A percentile compares a stretch with the other conserved stretches of the same genome.
Evolutionary conservation across 352 stramenopile species (phyloP).

Genomic region (Pythium plurisporium): DNA sequence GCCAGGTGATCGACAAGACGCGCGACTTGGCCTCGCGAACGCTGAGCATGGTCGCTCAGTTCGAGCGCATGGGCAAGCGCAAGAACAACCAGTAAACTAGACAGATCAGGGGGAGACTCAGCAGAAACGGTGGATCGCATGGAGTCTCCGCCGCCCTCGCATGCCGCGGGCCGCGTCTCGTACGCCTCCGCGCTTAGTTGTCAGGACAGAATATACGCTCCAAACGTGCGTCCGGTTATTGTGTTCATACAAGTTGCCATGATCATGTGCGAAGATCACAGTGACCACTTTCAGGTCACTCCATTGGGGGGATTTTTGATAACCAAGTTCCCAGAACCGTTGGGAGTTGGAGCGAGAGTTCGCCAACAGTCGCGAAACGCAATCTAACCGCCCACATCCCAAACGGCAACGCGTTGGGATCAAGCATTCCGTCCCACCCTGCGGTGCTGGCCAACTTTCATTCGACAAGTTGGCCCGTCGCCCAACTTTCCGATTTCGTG

Average conservation of each 20-base stretch:
- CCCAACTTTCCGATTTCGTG: too few species aligned
- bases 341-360: not conserved
- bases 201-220: slow-evolving; percentile 24
- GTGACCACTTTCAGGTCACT: not conserved
- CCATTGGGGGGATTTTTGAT: not conserved
- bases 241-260: too few species aligned
- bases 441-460: not conserved
- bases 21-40: slow-evolving; percentile 93
- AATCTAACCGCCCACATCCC: too few species aligned
- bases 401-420: too few species aligned
- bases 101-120: not conserved
- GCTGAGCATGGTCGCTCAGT: slow-evolving; percentile 83
- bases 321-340: too few species aligned
- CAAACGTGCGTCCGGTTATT: not conserved
- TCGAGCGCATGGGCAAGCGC: slow-evolving; percentile 82
- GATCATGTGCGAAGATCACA: too few species aligned
- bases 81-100: slow-evolving; percentile 58
- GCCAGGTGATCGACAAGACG: slow-evolving; percentile 97
- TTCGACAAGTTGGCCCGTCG: not conserved
- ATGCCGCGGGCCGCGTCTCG: slow-evolving; percentile 1
- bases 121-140: too few species aligned
- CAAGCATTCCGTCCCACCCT: not conserved
- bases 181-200: slow-evolving; percentile 13
- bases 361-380: slow-evolving; percentile 1
- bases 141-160: slow-evolving; percentile 1